Evolutionary conservation across 192 early-diverging fungal genomes (phyloP), one percentile per base, ranked within the genome.

Genomic region (Dissophora globulifera): DNA sequence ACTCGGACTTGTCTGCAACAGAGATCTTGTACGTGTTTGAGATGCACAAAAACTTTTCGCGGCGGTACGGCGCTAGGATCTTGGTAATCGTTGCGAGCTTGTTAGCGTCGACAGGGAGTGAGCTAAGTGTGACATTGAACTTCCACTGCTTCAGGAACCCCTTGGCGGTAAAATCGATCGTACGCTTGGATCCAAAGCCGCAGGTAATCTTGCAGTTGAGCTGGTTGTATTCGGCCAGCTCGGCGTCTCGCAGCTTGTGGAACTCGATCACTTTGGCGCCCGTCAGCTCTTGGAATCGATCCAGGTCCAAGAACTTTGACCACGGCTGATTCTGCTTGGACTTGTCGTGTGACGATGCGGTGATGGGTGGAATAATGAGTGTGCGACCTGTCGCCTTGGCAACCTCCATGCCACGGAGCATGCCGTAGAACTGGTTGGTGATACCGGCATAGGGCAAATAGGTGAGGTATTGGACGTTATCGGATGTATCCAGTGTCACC

Each of bases 311-410:
- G 46, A 76, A 76, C 72, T 67, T 76, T 53, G 72, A 76, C 72
- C 72, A 76, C 26, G 72, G 72, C 47, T 76, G 72, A 19, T 76
- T 76, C 47, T 76, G 72, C 47, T 76, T 76, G 9, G 72, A 76
- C 55, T 76, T 76, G 63, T 76, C 72, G 52, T 76, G 72, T 3
- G 63, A 67, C 10, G 72, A 76, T 10, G 72, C 72, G 0, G 72
- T 76, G 52, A 76, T 76, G 9, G 72, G 72, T 1, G 72, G 72
- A 23, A 76, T 65, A 16, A 76, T 76, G 33, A 76, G 19, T 16
- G 72, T 76, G 20, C 72, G 56, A 19, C 64, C 72, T 15, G 62
- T 41, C 19, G 62, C 58, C 30, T 67, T 76, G 12, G 72, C 72
- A 17, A 76, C 50, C 30, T 76, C 72, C 58, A 76, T 66, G n/a